Conservation (phyloP, 805 yeast species). For the Candida parachauliodes region DNA sequence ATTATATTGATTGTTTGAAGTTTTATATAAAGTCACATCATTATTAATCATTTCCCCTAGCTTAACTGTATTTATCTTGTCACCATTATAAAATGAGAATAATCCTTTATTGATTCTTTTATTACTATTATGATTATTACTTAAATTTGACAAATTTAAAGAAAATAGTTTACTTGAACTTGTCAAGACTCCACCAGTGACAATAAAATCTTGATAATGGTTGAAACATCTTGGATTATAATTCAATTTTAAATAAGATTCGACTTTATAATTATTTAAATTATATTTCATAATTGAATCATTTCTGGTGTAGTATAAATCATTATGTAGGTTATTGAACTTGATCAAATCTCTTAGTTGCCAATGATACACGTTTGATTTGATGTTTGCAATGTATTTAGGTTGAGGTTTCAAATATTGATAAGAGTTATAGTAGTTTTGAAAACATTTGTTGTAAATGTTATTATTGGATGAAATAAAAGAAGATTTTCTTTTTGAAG, state of each 20-base stretch:
- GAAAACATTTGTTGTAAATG: constrained; percentile 30
- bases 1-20: constrained; percentile 36
- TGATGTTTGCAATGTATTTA: constrained; percentile 27
- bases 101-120: constrained; percentile 55
- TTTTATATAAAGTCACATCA: constrained; percentile 56
- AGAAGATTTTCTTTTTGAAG: constrained; percentile 1
- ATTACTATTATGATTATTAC: constrained; percentile 5
- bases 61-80: constrained; percentile 45
- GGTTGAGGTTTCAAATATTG: constrained; percentile 36
- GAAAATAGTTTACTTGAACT: constrained; percentile 31
- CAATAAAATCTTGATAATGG: constrained; percentile 47
- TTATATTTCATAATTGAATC: constrained; percentile 48
- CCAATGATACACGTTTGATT: constrained; percentile 56
- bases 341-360: constrained; percentile 75
- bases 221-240: constrained; percentile 71
- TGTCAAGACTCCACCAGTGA: constrained; percentile 47
- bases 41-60: constrained; percentile 84
- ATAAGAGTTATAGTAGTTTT: constrained; percentile 40
- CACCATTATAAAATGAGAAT: constrained; percentile 53
- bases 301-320: constrained; percentile 57
- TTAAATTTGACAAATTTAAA: constrained; percentile 20
- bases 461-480: not conserved
- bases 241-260: constrained; percentile 47
- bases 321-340: constrained; percentile 39
- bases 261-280: constrained; percentile 23